A percentile compares a stretch with the other conserved stretches of the same genome.
phyloP scores from a whole-genome alignment of 169 alveolate species.

The Cryptosporidium tyzzeri region DNA sequence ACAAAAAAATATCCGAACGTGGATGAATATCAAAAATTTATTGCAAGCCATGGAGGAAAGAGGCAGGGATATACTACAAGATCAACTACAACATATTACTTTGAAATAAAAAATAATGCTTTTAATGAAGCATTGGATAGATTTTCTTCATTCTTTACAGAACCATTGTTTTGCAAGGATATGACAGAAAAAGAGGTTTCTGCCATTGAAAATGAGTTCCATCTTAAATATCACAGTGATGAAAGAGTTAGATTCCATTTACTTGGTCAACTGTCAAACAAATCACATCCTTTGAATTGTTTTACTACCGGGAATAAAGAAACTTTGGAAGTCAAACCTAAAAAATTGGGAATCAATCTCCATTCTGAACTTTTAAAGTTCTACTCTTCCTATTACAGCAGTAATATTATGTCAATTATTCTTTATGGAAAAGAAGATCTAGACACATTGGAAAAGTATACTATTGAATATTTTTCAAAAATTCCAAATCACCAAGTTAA shows the following conservation, averaged over 20 bases:
- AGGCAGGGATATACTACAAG: constrained; percentile 84
- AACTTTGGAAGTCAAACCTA: constrained; percentile 76
- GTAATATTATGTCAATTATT: constrained; percentile 75
- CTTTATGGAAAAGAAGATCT: constrained; percentile 43
- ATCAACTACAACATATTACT: constrained; percentile 87
- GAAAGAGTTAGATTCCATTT: constrained; percentile 69
- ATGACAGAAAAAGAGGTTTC: constrained; percentile 85
- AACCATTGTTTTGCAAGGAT: constrained; percentile 82
- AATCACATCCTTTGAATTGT: constrained; percentile 61
- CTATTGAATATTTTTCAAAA: constrained; percentile 43
- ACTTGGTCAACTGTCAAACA: constrained; percentile 33
- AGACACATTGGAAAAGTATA: constrained; percentile 25
- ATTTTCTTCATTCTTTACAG: constrained; percentile 84
- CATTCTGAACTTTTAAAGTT: constrained; percentile 66
- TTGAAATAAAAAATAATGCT: constrained; percentile 81
- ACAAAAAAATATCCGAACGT: constrained; percentile 88
- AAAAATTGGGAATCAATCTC: constrained; percentile 75
- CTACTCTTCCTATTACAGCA: constrained; percentile 75
- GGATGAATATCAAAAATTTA: constrained; percentile 78
- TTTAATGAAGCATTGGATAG: constrained; percentile 83
- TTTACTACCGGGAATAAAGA: constrained; percentile 80
- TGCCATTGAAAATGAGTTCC: constrained; percentile 86
- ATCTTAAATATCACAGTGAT: constrained; percentile 51
- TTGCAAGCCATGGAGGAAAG: constrained; percentile 83
- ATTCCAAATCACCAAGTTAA: constrained; percentile 42